Conservation (phyloP, 257 asterid species). For the Linaria vulgaris region DNA sequence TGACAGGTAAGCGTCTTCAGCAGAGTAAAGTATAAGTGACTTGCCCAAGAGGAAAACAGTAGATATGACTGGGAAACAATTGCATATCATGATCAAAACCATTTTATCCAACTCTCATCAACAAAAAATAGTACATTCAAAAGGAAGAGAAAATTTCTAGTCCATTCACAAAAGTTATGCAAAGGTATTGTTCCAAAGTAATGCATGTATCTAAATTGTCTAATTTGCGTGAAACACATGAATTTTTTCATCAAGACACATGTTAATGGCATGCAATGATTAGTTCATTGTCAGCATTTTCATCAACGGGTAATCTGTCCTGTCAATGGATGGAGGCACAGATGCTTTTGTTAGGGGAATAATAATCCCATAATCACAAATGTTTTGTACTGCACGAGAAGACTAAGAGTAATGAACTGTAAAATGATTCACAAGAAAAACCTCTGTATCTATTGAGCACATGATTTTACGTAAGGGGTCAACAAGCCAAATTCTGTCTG, state of each 20-base stretch:
- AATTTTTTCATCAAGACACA: background rate
- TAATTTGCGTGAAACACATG: background rate
- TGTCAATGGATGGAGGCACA: background rate
- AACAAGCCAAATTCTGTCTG: background rate
- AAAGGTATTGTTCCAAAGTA: background rate
- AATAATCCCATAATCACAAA: background rate
- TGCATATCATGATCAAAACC: background rate
- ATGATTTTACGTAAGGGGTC: background rate
- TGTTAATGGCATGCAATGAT: background rate
- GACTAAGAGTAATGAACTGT: background rate
- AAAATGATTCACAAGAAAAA: background rate
- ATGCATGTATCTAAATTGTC: background rate
- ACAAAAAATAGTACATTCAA: background rate
- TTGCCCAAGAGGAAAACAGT: background rate
- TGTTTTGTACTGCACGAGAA: background rate
- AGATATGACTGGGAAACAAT: background rate
- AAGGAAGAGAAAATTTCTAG: background rate
- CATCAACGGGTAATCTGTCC: background rate
- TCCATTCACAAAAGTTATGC: background rate
- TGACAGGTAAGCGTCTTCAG: background rate
- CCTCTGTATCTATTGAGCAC: background rate
- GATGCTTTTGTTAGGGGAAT: background rate
- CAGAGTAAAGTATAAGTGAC: constrained; percentile 2
- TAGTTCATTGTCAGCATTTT: background rate
- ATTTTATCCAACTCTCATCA: constrained; percentile 5